Evolutionary conservation across 1,284 basidiomycete species (phyloP), one percentile per base, ranked within the genome.

Genomic region (Papiliotrema fonsecae): DNA sequence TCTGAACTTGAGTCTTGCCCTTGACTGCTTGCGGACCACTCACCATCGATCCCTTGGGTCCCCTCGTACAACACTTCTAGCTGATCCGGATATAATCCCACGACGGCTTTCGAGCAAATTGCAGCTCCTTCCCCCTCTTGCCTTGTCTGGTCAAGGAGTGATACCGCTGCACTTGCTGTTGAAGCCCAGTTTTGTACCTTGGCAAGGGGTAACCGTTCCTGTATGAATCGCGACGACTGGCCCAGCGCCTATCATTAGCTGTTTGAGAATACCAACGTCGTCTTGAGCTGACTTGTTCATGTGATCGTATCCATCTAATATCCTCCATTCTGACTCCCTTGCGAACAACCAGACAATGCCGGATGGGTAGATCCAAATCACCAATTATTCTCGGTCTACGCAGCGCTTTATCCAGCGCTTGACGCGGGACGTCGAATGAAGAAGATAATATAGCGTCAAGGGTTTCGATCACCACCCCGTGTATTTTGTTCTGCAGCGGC

Each of bases 401-500:
- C 26, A 32, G n/a, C 21, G 14, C 26, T 35, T n/a, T 21, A n/a
- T 42, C 34, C 16, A n/a, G n/a, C n/a, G n/a, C n/a, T n/a, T 39
- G 19, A 22, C 35, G 24, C 25, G 7, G n/a, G 32, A 13, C 42
- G 6, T 22, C 31, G 14, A 5, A 32, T 5, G 32, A 24, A 34
- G 24, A 2, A 6, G 40, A 14, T 25, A 28, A 7, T 21, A 71
- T 47, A 25, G 60, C 57, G 46, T 69, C 66, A 42, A 73, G 57
- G 16, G 73, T 71, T 36, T 75, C 72, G 24, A 61, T 57, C 5
- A 75, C 73, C 24, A 52, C 51, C 21, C 73, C 72, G 37, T 72
- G 69, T 14, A 74, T 62, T 16, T 69, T 70, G 52, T 75, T 75
- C 42, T 74, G 65, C 24, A 75, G 47, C 5, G 73, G 73, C 21